Percentiles rank a stretch among this genome's conserved stretches.
Conservation (phyloP, 2,329 filamentous ascomycete genomes). For the Macrophomina pseudophaseolina region DNA sequence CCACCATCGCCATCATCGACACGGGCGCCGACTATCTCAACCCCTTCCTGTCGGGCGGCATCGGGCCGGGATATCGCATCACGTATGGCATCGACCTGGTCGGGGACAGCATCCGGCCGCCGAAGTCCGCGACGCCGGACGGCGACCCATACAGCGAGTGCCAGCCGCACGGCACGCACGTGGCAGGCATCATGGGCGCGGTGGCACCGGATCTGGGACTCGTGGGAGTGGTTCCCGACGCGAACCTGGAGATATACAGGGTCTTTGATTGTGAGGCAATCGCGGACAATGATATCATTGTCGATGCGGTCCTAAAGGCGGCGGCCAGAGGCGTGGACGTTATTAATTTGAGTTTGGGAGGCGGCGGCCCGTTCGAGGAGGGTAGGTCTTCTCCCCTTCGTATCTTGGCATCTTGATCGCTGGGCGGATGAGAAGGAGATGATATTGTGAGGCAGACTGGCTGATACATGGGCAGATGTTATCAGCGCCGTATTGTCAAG, state of each 20-base stretch:
- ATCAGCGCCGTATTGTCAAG: neutral
- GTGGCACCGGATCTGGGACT: neutral
- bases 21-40: slow-evolving; percentile 1
- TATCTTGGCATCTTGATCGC: no score
- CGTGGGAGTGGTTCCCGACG: neutral
- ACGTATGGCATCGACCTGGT: neutral
- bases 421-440: neutral
- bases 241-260: neutral
- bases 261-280: slow-evolving; percentile 6
- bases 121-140: neutral
- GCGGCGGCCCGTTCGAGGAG: slow-evolving; percentile 4
- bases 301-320: neutral
- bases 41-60: neutral
- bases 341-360: slow-evolving; percentile 1
- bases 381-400: neutral
- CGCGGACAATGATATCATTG: neutral
- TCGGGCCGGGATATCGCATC: neutral
- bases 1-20: neutral
- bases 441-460: neutral
- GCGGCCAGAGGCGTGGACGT: neutral
- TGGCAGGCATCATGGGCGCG: neutral
- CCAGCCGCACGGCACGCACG: neutral
- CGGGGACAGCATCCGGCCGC: slow-evolving; percentile 3
- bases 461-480: neutral
- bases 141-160: slow-evolving; percentile 1